Conservation (phyloP, 2,329 filamentous ascomycete genomes). For the Penicillium italicum region DNA sequence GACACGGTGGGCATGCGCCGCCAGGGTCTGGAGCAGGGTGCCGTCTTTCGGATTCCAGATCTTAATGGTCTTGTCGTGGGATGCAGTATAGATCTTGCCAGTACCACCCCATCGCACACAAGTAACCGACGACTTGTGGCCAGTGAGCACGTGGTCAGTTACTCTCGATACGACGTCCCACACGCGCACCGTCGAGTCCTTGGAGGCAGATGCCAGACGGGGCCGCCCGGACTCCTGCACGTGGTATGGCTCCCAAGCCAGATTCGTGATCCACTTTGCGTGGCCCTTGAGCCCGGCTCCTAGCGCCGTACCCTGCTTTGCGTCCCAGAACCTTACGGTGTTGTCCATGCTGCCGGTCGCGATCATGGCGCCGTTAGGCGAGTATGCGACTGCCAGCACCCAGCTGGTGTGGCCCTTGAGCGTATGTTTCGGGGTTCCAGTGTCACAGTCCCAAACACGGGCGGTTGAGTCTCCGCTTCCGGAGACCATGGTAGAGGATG, state of each 20-base stretch:
- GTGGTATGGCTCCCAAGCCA: slow-evolving; percentile 94
- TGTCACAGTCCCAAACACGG: slow-evolving; percentile 91
- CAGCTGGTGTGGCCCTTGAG: slow-evolving; percentile 83
- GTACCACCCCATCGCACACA: slow-evolving; percentile 95
- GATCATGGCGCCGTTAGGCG: slow-evolving; percentile 73
- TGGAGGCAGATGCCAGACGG: slow-evolving; percentile 79
- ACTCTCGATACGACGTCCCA: slow-evolving; percentile 78
- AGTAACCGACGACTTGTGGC: slow-evolving; percentile 83
- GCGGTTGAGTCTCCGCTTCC: slow-evolving; percentile 90
- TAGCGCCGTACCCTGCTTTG: slow-evolving; percentile 70
- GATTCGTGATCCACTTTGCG: slow-evolving; percentile 79
- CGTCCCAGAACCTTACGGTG: slow-evolving; percentile 84
- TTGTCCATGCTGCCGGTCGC: slow-evolving; percentile 94
- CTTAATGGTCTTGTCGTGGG: slow-evolving; percentile 88
- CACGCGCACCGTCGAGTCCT: slow-evolving; percentile 81
- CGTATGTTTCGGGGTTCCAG: slow-evolving; percentile 81
- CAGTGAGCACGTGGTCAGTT: slow-evolving; percentile 77
- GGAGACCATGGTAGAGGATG: slow-evolving; percentile 74
- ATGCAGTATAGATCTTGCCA: slow-evolving; percentile 75
- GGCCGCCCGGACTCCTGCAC: slow-evolving; percentile 69
- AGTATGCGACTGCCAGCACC: slow-evolving; percentile 85
- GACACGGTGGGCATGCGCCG: slow-evolving; percentile 86
- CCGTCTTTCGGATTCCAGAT: slow-evolving; percentile 82
- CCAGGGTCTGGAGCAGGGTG: slow-evolving; percentile 73
- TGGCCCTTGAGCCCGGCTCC: slow-evolving; percentile 77